Conservation (phyloP, 2,329 filamentous ascomycete genomes). For the Pezicula neosporulosa region DNA sequence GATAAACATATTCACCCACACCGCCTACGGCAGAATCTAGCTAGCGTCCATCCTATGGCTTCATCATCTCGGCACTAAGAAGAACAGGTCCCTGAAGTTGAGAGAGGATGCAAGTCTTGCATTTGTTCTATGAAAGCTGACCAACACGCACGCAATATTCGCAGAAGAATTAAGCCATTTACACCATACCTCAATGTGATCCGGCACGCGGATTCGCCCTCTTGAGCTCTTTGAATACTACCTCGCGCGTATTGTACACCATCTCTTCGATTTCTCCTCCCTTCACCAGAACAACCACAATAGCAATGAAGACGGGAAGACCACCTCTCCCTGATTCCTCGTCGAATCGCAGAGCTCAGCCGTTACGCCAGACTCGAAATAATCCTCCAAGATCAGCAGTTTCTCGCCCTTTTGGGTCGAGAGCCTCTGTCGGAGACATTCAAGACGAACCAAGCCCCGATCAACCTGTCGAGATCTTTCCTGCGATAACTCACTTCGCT, state of each 20-base stretch:
- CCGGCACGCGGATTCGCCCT: not conserved
- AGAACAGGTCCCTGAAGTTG: too few species aligned
- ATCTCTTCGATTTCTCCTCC: conserved; percentile 6
- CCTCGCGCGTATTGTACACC: conserved; percentile 17
- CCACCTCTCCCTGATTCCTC: conserved; percentile 21
- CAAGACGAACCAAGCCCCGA: conserved; percentile 47
- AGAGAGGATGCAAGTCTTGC: too few species aligned
- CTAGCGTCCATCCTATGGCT: too few species aligned
- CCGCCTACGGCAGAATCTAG: too few species aligned
- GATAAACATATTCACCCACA: too few species aligned
- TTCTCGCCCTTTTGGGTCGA: conserved; percentile 36
- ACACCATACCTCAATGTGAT: too few species aligned
- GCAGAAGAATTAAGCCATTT: too few species aligned
- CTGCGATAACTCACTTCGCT: conserved; percentile 72
- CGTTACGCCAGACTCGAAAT: conserved; percentile 61
- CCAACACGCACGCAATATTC: too few species aligned
- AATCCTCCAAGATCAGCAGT: conserved; percentile 57
- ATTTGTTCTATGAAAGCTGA: too few species aligned
- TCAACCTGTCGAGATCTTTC: conserved; percentile 64
- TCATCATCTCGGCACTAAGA: too few species aligned
- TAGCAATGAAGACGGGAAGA: conserved; percentile 30
- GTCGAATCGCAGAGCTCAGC: conserved; percentile 58
- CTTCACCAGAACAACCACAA: conserved; percentile 13
- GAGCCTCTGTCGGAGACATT: conserved; percentile 42
- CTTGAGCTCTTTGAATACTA: conserved; percentile 6